These are phyloP conservation scores for Cryphonectria nitschkei DNA, from an alignment of 2,329 filamentous ascomycete species.

Conservation along the genomic window DNA sequence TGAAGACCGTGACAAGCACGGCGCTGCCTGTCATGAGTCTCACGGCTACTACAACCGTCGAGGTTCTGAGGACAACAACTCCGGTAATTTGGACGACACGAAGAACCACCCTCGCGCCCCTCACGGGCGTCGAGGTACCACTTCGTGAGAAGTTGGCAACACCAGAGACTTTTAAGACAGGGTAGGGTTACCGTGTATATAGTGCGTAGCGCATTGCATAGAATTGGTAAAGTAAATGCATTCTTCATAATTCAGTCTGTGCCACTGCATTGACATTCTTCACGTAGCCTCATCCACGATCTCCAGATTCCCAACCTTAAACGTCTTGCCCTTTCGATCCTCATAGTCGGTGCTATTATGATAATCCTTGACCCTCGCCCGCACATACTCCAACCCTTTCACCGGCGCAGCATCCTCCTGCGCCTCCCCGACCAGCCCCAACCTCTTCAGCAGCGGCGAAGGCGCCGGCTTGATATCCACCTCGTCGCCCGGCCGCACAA, in stretches of 20 bases:
- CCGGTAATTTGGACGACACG: neutral
- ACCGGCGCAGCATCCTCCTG: slow-evolving; percentile 35
- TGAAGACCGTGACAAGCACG: neutral
- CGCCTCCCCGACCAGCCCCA: slow-evolving; percentile 35
- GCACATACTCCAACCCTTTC: slow-evolving; percentile 45
- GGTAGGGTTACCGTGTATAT: neutral
- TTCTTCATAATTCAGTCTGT: neutral
- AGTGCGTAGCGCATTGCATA: neutral
- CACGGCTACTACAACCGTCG: neutral
- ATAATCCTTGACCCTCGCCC: slow-evolving; percentile 46
- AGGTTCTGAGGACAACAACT: neutral
- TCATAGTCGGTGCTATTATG: slow-evolving; percentile 44
- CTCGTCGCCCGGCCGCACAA: slow-evolving; percentile 40
- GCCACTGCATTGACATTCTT: neutral
- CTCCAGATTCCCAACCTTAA: slow-evolving; percentile 44
- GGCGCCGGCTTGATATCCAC: slow-evolving; percentile 37
- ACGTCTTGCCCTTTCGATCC: slow-evolving; percentile 44
- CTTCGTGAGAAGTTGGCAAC: neutral
- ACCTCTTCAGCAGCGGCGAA: slow-evolving; percentile 36
- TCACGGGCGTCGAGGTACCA: neutral
- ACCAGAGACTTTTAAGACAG: neutral
- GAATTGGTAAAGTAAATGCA: neutral
- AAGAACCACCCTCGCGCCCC: neutral
- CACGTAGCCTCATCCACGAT: slow-evolving; percentile 44
- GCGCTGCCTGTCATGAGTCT: neutral